Percentiles rank a stretch among this genome's conserved stretches.
These are phyloP conservation scores for Myxozyma nipponensis DNA, from an alignment of 805 yeast species.

Conservation along the genomic window DNA sequence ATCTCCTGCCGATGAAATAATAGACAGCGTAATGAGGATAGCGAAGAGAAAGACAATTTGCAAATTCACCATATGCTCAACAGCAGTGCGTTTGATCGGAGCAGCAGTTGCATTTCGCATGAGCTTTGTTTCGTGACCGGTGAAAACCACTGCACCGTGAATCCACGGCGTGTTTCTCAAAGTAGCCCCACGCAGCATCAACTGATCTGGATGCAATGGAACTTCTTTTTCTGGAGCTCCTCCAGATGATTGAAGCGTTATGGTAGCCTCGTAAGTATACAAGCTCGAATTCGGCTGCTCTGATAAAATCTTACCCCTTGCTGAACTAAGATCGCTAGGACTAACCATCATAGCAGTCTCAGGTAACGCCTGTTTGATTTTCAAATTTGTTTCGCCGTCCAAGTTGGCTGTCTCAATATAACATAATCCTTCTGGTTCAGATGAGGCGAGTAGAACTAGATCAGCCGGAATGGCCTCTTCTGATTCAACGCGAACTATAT, in stretches of 20 bases:
- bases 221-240: constrained; percentile 36
- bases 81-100: constrained; percentile 95
- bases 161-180: constrained; percentile 93
- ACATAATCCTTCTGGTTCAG: constrained; percentile 97
- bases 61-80: constrained; percentile 87
- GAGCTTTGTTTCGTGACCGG: constrained; percentile 96
- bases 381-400: constrained; percentile 96
- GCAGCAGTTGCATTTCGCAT: constrained; percentile 99
- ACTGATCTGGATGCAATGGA: constrained; percentile 84
- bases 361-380: constrained; percentile 80
- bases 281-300: constrained; percentile 93
- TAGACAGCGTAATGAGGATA: constrained; percentile 66
- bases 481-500: constrained; percentile 73
- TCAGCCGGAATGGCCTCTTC: constrained; percentile 97
- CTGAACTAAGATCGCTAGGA: constrained; percentile 52
- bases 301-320: constrained; percentile 63
- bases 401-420: constrained; percentile 95
- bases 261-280: constrained; percentile 91
- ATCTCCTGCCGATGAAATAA: constrained; percentile 84
- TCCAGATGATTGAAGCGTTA: constrained; percentile 44
- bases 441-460: constrained; percentile 73
- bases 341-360: constrained; percentile 74
- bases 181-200: constrained; percentile 92
- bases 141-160: constrained; percentile 86
- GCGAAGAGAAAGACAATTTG: constrained; percentile 87